Evolutionary conservation across 1,284 basidiomycete genomes (phyloP).

Genomic region (Paramarasmius palmivorus): DNA sequence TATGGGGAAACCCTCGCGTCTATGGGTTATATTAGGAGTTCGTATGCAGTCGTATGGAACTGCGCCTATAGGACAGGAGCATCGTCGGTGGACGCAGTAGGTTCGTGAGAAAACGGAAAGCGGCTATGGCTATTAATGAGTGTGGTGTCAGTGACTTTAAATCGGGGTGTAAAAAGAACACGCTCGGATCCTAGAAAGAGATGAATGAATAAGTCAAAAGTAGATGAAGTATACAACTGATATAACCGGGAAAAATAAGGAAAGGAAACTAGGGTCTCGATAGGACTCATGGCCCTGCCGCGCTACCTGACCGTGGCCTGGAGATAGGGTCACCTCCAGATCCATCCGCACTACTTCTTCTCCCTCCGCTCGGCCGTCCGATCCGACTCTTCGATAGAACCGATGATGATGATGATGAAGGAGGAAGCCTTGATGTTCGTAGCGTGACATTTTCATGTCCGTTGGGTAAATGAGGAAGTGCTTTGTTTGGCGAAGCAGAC

Average conservation of each 20-base stretch:
- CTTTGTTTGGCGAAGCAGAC: conserved; percentile 30
- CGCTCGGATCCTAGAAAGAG: neutral
- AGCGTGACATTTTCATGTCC: conserved; percentile 50
- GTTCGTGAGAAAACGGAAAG: conserved; percentile 1
- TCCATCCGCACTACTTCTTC: conserved; percentile 47
- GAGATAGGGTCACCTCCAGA: conserved; percentile 25
- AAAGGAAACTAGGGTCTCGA: neutral
- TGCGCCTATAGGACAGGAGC: neutral
- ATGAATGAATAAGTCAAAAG: conserved; percentile 15
- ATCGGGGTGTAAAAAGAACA: neutral
- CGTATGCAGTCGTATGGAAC: neutral
- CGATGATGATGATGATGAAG: conserved; percentile 31
- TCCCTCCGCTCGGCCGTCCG: conserved; percentile 50
- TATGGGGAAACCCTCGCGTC: neutral
- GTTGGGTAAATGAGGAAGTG: conserved; percentile 38
- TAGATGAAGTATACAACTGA: conserved; percentile 12
- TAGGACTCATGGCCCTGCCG: conserved; percentile 17
- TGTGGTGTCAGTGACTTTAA: conserved; percentile 12
- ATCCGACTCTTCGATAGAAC: conserved; percentile 61
- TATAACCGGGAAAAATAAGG: conserved; percentile 13
- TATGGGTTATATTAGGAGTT: neutral
- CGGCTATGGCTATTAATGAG: conserved; percentile 11
- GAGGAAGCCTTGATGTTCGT: conserved; percentile 43
- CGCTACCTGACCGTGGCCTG: conserved; percentile 34
- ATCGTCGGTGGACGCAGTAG: neutral